Conservation (phyloP, 345 rosid species). For the Populus davidiana region DNA sequence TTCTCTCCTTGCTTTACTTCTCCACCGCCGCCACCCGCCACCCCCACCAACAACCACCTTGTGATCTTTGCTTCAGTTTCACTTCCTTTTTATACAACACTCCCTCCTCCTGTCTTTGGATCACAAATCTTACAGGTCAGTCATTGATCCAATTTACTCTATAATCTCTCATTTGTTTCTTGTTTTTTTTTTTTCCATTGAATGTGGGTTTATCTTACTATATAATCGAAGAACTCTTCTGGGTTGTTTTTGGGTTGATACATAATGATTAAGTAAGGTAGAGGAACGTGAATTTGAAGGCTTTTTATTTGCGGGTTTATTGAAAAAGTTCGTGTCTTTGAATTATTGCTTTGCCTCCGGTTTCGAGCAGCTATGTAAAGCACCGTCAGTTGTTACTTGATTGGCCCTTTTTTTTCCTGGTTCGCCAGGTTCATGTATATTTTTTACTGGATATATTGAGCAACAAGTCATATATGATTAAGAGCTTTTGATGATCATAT, state of each 20-base stretch:
- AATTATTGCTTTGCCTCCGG: not conserved
- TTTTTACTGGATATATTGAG: not conserved
- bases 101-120: not conserved
- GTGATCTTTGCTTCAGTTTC: not conserved
- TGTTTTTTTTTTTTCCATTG: not conserved
- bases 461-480: not conserved
- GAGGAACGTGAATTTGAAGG: not conserved
- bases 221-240: not conserved
- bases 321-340: not conserved
- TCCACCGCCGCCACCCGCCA: not conserved
- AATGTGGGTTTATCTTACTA: not conserved
- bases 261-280: not conserved
- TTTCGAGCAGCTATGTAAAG: not conserved
- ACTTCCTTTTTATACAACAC: not conserved
- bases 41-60: not conserved
- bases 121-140: slow-evolving; percentile 16
- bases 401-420: not conserved
- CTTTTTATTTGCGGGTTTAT: not conserved
- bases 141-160: not conserved
- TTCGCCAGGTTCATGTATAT: not conserved
- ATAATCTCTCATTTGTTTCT: not conserved
- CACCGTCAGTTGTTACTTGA: not conserved
- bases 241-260: slow-evolving; percentile 15
- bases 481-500: not conserved
- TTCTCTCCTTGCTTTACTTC: not conserved